Conservation (phyloP, 768 basidiomycete genomes). For the Suillus hirtellus region DNA sequence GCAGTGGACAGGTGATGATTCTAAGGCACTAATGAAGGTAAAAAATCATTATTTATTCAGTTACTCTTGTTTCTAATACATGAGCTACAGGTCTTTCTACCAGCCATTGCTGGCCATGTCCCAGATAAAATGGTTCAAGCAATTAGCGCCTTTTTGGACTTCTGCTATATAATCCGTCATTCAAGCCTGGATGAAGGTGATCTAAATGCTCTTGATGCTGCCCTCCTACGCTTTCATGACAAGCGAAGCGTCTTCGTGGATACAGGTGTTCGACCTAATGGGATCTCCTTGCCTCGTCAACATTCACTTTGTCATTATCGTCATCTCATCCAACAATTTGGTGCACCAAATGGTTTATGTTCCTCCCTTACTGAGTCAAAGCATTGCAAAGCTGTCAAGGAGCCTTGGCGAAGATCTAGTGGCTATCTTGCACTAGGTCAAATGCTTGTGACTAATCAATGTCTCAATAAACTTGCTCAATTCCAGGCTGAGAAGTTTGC, state of each 20-base stretch:
- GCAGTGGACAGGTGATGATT: conserved; percentile 41
- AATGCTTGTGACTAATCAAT: conserved; percentile 9
- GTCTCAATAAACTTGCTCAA: conserved; percentile 7
- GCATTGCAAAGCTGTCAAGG: too few species aligned
- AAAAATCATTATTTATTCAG: neutral
- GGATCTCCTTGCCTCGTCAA: conserved; percentile 27
- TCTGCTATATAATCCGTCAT: conserved; percentile 27
- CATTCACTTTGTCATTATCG: conserved; percentile 33
- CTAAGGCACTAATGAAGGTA: conserved; percentile 36
- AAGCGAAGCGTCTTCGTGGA: conserved; percentile 15
- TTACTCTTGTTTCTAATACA: too few species aligned
- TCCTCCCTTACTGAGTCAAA: too few species aligned
- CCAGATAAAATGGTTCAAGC: conserved; percentile 29
- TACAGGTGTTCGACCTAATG: conserved; percentile 14
- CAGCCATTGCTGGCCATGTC: conserved; percentile 33
- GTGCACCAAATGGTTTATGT: too few species aligned
- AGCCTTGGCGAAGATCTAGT: neutral
- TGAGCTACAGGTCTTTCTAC: conserved; percentile 30
- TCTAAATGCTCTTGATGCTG: conserved; percentile 12
- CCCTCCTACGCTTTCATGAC: conserved; percentile 4
- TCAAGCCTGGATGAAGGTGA: conserved; percentile 13
- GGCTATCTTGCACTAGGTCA: conserved; percentile 26
- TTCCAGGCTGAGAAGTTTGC: conserved; percentile 6
- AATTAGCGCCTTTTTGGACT: conserved; percentile 30
- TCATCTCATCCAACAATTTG: too few species aligned